Percentiles rank a stretch among this genome's conserved stretches.
phyloP scores from a whole-genome alignment of 1,139 yeast genomes.

The Magnusiomyces tetraspermus region DNA sequence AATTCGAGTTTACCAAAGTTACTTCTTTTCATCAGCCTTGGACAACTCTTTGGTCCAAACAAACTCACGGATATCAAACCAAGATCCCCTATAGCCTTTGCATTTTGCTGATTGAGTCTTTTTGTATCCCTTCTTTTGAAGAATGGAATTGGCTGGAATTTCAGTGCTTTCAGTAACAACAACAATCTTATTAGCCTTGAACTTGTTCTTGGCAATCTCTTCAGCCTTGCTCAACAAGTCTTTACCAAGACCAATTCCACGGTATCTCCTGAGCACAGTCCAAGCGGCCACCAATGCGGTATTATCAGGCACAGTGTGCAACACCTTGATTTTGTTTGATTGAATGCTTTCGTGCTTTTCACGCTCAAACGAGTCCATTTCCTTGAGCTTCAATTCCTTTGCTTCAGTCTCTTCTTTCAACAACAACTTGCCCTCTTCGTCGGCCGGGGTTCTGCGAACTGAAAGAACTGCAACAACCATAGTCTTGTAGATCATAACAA shows the following conservation, averaged over 20 bases:
- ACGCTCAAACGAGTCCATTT: background rate
- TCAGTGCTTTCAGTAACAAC: constrained; percentile 1
- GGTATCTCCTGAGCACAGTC: constrained; percentile 21
- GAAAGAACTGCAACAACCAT: constrained; percentile 17
- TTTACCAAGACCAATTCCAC: constrained; percentile 22
- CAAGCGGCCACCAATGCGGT: constrained; percentile 19
- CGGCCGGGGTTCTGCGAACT: constrained; percentile 11
- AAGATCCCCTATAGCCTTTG: background rate
- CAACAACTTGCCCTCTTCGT: constrained; percentile 1
- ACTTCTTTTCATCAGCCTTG: background rate
- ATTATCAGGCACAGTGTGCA: background rate
- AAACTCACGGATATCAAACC: background rate
- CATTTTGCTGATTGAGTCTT: background rate
- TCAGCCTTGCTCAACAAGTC: constrained; percentile 19
- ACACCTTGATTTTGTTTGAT: background rate
- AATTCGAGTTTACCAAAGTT: background rate
- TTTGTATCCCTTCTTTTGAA: background rate
- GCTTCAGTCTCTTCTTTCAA: constrained; percentile 3
- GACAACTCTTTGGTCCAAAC: background rate
- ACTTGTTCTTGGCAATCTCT: constrained; percentile 11
- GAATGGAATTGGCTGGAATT: background rate
- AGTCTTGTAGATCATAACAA: constrained; percentile 19
- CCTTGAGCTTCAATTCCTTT: constrained; percentile 6
- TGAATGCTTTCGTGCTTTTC: constrained; percentile 3
- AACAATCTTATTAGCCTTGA: constrained; percentile 9